A percentile compares a stretch with the other conserved stretches of the same genome.
phyloP scores from a whole-genome alignment of 768 basidiomycete genomes.

The Neoboletus magnificus region DNA sequence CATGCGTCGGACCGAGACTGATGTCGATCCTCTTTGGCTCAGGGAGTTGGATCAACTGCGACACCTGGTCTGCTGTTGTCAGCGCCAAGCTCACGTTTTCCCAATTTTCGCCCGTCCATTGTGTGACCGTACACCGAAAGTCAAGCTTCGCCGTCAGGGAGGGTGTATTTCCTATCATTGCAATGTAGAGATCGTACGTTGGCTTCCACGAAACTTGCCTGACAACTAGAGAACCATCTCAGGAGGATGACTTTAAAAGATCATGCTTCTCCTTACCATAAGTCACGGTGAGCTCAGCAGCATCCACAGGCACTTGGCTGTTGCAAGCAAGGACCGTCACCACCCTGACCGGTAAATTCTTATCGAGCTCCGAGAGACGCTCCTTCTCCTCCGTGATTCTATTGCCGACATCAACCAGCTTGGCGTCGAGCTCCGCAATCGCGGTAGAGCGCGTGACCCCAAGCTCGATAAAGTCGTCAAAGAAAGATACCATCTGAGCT shows the following conservation, averaged over 20 bases:
- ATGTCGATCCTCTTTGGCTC: slow-evolving; percentile 20
- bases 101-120: slow-evolving; percentile 33
- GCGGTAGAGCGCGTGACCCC: slow-evolving; percentile 14
- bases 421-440: slow-evolving; percentile 15
- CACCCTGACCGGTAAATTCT: not conserved
- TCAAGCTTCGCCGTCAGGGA: slow-evolving; percentile 18
- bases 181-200: slow-evolving; percentile 17
- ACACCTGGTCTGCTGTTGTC: slow-evolving; percentile 22
- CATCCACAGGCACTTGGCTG: not conserved
- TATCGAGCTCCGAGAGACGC: not conserved
- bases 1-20: not conserved
- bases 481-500: slow-evolving; percentile 18
- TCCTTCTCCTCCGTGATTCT: slow-evolving; percentile 13
- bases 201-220: slow-evolving; percentile 18
- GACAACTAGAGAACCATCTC: slow-evolving; percentile 8
- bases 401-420: slow-evolving; percentile 8
- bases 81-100: slow-evolving; percentile 22
- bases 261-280: slow-evolving; percentile 12
- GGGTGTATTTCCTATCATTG: slow-evolving; percentile 9
- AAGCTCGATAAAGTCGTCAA: slow-evolving; percentile 24
- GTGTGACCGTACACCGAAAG: slow-evolving; percentile 29
- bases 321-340: slow-evolving; percentile 10
- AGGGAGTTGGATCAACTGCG: slow-evolving; percentile 18
- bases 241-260: not conserved
- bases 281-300: slow-evolving; percentile 14